Percentiles rank a stretch among this genome's conserved stretches.
Conservation (phyloP, 1,139 yeast genomes). For the Magnusiomyces magnusii region DNA sequence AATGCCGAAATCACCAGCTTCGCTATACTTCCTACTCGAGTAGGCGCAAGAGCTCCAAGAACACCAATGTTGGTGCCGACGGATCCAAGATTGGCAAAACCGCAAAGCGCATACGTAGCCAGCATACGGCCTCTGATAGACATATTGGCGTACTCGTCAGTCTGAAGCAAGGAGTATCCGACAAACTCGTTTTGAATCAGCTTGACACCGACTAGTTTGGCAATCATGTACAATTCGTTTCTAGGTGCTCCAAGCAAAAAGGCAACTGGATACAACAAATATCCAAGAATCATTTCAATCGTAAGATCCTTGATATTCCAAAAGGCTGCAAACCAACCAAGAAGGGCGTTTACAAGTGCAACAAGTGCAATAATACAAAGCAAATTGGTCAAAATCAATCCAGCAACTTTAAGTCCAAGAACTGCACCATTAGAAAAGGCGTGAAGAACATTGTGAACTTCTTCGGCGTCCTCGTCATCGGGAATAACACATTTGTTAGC, state of each 20-base stretch:
- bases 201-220: conserved; percentile 50
- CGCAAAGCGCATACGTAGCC: conserved; percentile 60
- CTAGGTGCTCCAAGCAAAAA: conserved; percentile 58
- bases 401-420: conserved; percentile 53
- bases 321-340: conserved; percentile 58
- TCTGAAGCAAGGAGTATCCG: conserved; percentile 42
- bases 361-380: conserved; percentile 58
- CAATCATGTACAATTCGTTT: conserved; percentile 45
- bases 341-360: conserved; percentile 49
- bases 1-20: conserved; percentile 45
- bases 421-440: conserved; percentile 59
- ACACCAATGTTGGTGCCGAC: conserved; percentile 61
- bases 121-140: conserved; percentile 49
- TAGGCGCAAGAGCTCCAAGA: conserved; percentile 50
- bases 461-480: conserved; percentile 39
- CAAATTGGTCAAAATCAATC: conserved; percentile 53
- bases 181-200: conserved; percentile 60
- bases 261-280: conserved; percentile 53
- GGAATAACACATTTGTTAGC: conserved; percentile 45
- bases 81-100: conserved; percentile 58
- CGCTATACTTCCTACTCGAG: conserved; percentile 45
- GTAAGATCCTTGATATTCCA: conserved; percentile 44
- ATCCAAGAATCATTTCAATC: conserved; percentile 51
- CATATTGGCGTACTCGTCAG: conserved; percentile 43
- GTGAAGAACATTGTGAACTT: conserved; percentile 52